Evolutionary conservation across 1,284 basidiomycete genomes (phyloP).

Genomic region (Ustilago sp.): DNA sequence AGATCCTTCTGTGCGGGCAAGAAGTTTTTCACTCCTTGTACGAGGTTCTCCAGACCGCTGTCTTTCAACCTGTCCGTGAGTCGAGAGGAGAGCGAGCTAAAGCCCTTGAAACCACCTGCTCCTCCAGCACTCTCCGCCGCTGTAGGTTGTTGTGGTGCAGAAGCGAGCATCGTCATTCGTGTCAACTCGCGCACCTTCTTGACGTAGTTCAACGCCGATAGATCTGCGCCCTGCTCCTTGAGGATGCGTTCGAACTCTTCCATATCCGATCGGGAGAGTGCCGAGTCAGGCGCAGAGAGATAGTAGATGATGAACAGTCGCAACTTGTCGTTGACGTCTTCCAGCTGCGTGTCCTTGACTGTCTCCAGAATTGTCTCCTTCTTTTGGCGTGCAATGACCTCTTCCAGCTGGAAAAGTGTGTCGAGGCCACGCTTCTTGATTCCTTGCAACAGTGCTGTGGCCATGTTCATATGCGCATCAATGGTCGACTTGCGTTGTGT

Average conservation of each 20-base stretch:
- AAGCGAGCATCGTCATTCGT: conserved; percentile 89
- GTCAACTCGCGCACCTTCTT: conserved; percentile 91
- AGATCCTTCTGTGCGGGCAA: conserved; percentile 94
- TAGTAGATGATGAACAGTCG: conserved; percentile 94
- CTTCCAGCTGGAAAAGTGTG: conserved; percentile 95
- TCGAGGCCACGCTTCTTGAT: conserved; percentile 96
- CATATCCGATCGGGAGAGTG: conserved; percentile 85
- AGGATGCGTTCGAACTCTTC: conserved; percentile 78
- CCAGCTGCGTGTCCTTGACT: conserved; percentile 71
- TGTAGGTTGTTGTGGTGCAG: conserved; percentile 77
- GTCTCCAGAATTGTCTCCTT: conserved; percentile 79
- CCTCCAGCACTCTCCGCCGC: conserved; percentile 69
- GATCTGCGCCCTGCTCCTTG: conserved; percentile 74
- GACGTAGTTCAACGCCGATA: conserved; percentile 93
- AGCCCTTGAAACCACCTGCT: conserved; percentile 84
- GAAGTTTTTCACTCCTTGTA: conserved; percentile 98
- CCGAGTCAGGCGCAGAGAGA: conserved; percentile 83
- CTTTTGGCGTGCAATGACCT: conserved; percentile 78
- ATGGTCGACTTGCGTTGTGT: conserved; percentile 95
- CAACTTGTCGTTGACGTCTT: conserved; percentile 79
- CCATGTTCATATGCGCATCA: conserved; percentile 99
- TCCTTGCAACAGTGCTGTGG: conserved; percentile 91
- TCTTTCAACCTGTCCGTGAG: conserved; percentile 89
- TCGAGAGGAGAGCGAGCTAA: conserved; percentile 79
- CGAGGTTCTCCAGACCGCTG: conserved; percentile 89